Evolutionary conservation across 1,284 basidiomycete genomes (phyloP).

Genomic region (Erythrobasidium hasegawianum): DNA sequence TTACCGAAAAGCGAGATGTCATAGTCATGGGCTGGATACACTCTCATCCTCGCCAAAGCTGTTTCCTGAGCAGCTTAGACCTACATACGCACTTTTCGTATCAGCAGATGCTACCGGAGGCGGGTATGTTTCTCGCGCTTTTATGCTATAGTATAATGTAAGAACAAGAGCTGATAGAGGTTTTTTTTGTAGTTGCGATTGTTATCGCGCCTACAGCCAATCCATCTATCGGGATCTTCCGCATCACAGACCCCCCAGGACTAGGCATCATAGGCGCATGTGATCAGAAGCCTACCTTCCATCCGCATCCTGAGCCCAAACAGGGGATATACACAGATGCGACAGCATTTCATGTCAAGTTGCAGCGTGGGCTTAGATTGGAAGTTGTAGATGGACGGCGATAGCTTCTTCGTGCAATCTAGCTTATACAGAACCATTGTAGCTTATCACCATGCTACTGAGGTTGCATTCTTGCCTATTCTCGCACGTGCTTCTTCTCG

Average conservation of each 20-base stretch:
- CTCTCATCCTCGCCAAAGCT: slow-evolving; percentile 44
- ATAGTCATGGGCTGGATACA: slow-evolving; percentile 24
- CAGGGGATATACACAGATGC: slow-evolving; percentile 12
- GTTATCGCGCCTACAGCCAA: slow-evolving; percentile 41
- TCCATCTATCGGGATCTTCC: slow-evolving; percentile 44
- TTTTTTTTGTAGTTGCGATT: slow-evolving; percentile 38
- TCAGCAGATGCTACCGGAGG: slow-evolving; percentile 44
- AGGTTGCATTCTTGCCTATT: no score
- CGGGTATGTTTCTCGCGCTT: slow-evolving; percentile 9
- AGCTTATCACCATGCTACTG: no score
- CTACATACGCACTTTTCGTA: slow-evolving; percentile 45
- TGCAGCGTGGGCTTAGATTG: not conserved
- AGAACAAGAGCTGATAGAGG: no score
- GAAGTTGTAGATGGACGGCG: not conserved
- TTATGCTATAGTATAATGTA: no score
- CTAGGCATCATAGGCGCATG: slow-evolving; percentile 39
- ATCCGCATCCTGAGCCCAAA: slow-evolving; percentile 5
- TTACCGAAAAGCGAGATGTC: slow-evolving; percentile 7
- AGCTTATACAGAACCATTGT: no score
- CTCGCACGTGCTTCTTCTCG: no score
- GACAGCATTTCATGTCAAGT: not conserved
- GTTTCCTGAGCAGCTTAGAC: slow-evolving; percentile 43
- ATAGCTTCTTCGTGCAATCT: not conserved
- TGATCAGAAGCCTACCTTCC: slow-evolving; percentile 15
- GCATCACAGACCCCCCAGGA: slow-evolving; percentile 44